A percentile compares a stretch with the other conserved stretches of the same genome.
Evolutionary conservation across 1,284 basidiomycete genomes (phyloP).

Genomic region (Ceraceosorus guamensis): DNA sequence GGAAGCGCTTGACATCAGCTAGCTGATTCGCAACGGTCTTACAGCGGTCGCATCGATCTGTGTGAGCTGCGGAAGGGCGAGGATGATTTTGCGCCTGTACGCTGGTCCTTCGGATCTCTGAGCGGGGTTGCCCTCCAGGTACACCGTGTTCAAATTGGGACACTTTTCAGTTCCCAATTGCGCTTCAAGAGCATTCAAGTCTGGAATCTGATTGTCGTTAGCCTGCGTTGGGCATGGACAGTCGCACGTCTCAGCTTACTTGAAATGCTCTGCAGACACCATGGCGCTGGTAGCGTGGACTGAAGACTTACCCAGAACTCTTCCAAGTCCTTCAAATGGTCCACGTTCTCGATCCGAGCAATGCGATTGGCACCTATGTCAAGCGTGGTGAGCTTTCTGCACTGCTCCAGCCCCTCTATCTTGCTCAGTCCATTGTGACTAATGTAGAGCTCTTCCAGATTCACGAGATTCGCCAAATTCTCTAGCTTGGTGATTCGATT

Average conservation of each 20-base stretch:
- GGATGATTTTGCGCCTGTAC: conserved; percentile 82
- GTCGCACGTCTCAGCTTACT: neutral
- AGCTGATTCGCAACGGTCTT: too few relatives aligned
- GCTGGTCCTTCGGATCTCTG: conserved; percentile 68
- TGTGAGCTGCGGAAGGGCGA: conserved; percentile 76
- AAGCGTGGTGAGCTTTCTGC: conserved; percentile 64
- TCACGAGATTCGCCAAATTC: conserved; percentile 54
- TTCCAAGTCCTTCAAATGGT: conserved; percentile 67
- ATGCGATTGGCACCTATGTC: conserved; percentile 85
- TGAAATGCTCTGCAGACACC: too few relatives aligned
- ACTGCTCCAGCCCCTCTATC: conserved; percentile 71
- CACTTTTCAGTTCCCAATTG: conserved; percentile 62
- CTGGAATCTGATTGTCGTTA: conserved; percentile 74
- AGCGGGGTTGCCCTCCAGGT: conserved; percentile 89
- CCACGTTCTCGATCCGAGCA: conserved; percentile 67
- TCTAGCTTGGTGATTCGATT: conserved; percentile 87
- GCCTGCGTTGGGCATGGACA: conserved; percentile 55
- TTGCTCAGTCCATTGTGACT: conserved; percentile 83
- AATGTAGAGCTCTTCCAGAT: conserved; percentile 82
- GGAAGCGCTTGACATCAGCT: too few relatives aligned
- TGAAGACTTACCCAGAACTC: conserved; percentile 77
- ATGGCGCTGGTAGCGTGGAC: neutral
- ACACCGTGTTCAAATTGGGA: conserved; percentile 71
- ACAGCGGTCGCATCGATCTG: conserved; percentile 76
- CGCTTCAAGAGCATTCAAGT: conserved; percentile 62